Conservation (phyloP, 108 stramenopile genomes). For the Stephanodiscus minutulus region DNA sequence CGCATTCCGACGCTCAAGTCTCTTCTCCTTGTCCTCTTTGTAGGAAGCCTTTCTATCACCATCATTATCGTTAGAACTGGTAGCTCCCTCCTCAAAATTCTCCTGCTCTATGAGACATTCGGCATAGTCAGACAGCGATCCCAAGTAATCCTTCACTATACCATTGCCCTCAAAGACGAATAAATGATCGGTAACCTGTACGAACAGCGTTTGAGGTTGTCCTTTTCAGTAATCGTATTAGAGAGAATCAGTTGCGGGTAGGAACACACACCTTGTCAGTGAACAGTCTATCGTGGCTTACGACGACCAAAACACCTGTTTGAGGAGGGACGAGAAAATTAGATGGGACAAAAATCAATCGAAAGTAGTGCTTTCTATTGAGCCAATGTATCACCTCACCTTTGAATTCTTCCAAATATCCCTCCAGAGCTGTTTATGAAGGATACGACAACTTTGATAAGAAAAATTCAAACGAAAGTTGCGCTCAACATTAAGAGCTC, state of each 20-base stretch:
- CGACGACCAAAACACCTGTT: constrained; percentile 89
- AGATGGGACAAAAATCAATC: too few relatives aligned
- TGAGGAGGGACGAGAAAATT: too few relatives aligned
- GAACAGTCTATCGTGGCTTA: constrained; percentile 93
- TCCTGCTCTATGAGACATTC: constrained; percentile 78
- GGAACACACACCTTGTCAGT: constrained; percentile 68
- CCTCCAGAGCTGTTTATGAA: constrained; percentile 55
- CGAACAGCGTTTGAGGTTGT: neutral
- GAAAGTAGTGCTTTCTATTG: too few relatives aligned
- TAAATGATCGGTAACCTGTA: constrained; percentile 82
- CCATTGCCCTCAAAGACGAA: constrained; percentile 90
- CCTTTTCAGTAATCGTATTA: neutral
- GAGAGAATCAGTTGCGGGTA: neutral
- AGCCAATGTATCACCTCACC: too few relatives aligned
- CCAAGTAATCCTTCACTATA: constrained; percentile 79
- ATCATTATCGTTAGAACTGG: neutral
- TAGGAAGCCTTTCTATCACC: constrained; percentile 51
- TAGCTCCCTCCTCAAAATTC: constrained; percentile 27
- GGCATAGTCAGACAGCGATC: constrained; percentile 80
- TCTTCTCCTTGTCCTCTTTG: constrained; percentile 69
- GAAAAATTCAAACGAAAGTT: neutral
- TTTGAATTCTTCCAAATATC: constrained; percentile 78
- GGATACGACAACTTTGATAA: neutral
- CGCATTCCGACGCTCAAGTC: constrained; percentile 63
- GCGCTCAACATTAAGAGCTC: neutral